phyloP scores from a whole-genome alignment of 2,329 filamentous ascomycete species.

The Trichoderma afroharzianum region DNA sequence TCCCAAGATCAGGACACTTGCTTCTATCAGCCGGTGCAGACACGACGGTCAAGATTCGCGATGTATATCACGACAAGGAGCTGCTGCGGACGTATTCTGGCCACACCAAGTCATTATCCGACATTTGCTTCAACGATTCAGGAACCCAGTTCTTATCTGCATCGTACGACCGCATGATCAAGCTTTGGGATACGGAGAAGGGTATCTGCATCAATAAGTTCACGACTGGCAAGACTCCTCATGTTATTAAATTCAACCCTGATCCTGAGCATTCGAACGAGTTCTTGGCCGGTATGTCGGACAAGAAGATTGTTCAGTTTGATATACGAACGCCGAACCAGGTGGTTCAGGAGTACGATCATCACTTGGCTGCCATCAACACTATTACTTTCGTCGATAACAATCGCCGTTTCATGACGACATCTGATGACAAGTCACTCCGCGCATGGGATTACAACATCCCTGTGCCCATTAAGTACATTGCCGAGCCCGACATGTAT shows the following conservation, averaged over 20 bases:
- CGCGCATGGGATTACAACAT: constrained; percentile 99
- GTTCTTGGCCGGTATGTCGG: constrained; percentile 93
- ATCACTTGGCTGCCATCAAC: constrained; percentile 96
- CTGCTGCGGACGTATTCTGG: constrained; percentile 88
- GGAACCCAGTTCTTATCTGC: constrained; percentile 86
- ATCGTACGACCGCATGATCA: constrained; percentile 93
- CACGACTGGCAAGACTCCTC: constrained; percentile 89
- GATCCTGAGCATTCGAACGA: constrained; percentile 73
- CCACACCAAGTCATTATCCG: constrained; percentile 85
- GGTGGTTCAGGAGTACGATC: constrained; percentile 94
- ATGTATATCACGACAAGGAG: constrained; percentile 86
- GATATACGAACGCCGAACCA: constrained; percentile 75
- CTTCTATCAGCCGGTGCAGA: constrained; percentile 88
- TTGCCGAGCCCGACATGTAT: constrained; percentile 97
- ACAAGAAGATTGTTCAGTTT: constrained; percentile 98
- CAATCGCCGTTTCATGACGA: constrained; percentile 93
- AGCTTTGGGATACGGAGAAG: constrained; percentile 97
- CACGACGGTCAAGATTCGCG: constrained; percentile 87
- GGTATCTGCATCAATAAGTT: constrained; percentile 85
- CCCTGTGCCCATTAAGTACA: constrained; percentile 96
- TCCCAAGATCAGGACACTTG: constrained; percentile 82
- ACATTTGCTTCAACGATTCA: constrained; percentile 78
- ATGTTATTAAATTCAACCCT: constrained; percentile 92
- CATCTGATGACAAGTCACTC: constrained; percentile 93
- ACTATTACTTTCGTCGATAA: constrained; percentile 96